A percentile compares a stretch with the other conserved stretches of the same genome.
phyloP scores from a whole-genome alignment of 2,329 filamentous ascomycete genomes.

The Fusarium burgessii region DNA sequence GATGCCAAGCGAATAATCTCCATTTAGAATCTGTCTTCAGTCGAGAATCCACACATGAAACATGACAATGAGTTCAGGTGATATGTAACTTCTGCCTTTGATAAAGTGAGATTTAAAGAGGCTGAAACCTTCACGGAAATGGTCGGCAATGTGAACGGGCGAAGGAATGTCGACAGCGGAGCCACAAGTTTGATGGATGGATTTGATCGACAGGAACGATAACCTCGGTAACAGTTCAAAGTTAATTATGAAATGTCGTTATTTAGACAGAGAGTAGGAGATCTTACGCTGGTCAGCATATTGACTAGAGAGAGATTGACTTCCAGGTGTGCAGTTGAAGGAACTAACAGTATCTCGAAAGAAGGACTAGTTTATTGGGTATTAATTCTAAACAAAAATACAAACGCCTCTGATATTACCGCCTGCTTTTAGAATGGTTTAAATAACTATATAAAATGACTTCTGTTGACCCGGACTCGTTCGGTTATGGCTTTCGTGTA shows the following conservation, averaged over 20 bases:
- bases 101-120: not conserved
- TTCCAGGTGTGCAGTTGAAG: not conserved
- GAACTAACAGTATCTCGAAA: not conserved
- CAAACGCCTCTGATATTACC: constrained; percentile 3
- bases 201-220: not conserved
- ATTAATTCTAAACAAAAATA: constrained; percentile 3
- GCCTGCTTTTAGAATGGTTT: not conserved
- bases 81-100: not conserved
- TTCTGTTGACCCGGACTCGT: not conserved
- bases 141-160: not conserved
- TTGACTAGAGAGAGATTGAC: too few relatives aligned
- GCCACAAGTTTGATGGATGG: not conserved
- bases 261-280: not conserved
- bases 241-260: not conserved
- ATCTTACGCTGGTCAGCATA: rapidly evolving
- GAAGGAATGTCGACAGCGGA: not conserved
- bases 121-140: not conserved
- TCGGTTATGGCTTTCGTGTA: not conserved
- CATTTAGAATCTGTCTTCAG: too few relatives aligned
- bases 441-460: not conserved
- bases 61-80: not conserved
- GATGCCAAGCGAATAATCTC: not conserved
- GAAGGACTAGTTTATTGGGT: constrained; percentile 1
- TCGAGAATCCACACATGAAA: not conserved
- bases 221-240: not conserved